Evolutionary conservation across 306 rosid species (phyloP), one percentile per base, ranked within the genome.

Genomic region (Quercus dentata): DNA sequence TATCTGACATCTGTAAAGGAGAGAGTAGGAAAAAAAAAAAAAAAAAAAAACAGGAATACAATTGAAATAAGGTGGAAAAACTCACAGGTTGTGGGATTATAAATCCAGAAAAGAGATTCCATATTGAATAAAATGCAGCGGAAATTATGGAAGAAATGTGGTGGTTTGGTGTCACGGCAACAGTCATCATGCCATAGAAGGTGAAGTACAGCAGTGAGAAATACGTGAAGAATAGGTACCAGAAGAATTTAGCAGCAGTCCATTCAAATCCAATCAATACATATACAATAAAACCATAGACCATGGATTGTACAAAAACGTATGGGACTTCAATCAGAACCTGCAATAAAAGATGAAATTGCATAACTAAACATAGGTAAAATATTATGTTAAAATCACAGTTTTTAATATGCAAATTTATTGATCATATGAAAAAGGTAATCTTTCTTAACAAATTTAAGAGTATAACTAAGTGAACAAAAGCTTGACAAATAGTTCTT

Each of bases 31-130:
- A 35, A 35, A 35, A n/a, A n/a, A 57, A n/a, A 56, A n/a, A 56
- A n/a, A 57, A n/a, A 23, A 57, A n/a, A 57, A 19, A 56, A 56
- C 1, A 56, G 20, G 62, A 19, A 19, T 56, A 1, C 8, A 6
- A 18, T 4, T 4, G 62, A 65, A 56, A 56, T 41, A 35, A n/a
- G 55, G 38, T 11, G 10, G 62, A 71, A 19, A 4, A 13, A 84
- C 90, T 84, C 83, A 90, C 92, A 1, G 92, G 81, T 80, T 81
- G 64, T 0, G 90, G 49, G 57, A 90, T 51, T n/a, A 86, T 15
- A 13, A 90, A 90, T 85, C 94, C 94, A 5, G 89, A 86, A 35
- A 88, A 88, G 79, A 90, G 86, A 46, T 88, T 90, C 91, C 91
- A 88, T 31, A 88, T 1, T 75, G 76, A 87, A 61, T 88, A 86